These are phyloP conservation scores for Pseudogymnoascus verrucosus DNA, from an alignment of 2,329 filamentous ascomycete species.

Conservation along the genomic window DNA sequence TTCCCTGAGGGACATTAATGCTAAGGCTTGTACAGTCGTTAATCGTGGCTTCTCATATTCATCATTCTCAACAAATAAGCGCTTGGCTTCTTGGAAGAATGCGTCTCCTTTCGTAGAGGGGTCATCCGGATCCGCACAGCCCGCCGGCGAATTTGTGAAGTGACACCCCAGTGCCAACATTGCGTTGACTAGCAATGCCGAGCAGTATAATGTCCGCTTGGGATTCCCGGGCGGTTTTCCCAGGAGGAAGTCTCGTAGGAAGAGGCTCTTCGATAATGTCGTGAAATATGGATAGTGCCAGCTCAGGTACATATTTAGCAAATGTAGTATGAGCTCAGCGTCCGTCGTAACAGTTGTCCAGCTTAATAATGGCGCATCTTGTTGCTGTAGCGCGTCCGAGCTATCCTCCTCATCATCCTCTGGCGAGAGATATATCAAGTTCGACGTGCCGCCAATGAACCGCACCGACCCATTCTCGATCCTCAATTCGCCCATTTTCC, in stretches of 20 bases:
- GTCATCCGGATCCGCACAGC: constrained; percentile 63
- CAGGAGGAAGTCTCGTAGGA: constrained; percentile 74
- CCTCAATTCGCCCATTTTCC: constrained; percentile 86
- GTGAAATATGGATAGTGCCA: constrained; percentile 98
- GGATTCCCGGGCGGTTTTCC: constrained; percentile 51
- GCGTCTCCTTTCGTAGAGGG: constrained; percentile 86
- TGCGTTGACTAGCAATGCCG: constrained; percentile 80
- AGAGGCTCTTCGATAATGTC: constrained; percentile 75
- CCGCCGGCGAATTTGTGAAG: constrained; percentile 71
- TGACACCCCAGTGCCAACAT: constrained; percentile 79
- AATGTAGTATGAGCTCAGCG: constrained; percentile 68
- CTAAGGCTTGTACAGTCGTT: constrained; percentile 86
- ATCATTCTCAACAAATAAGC: constrained; percentile 81
- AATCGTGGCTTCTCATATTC: constrained; percentile 85
- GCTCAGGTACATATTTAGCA: constrained; percentile 95
- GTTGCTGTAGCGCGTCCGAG: constrained; percentile 26
- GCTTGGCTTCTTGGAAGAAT: constrained; percentile 90
- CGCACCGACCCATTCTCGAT: constrained; percentile 81
- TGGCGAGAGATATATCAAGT: constrained; percentile 71
- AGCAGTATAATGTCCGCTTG: constrained; percentile 68
- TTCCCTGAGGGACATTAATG: constrained; percentile 92
- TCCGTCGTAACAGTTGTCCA: constrained; percentile 87
- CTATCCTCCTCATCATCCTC: constrained; percentile 29
- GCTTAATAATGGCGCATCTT: constrained; percentile 65
- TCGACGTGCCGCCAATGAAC: constrained; percentile 90